phyloP scores from a whole-genome alignment of 1,284 basidiomycete species.

The Austroboletus olivaceoglutinosus region DNA sequence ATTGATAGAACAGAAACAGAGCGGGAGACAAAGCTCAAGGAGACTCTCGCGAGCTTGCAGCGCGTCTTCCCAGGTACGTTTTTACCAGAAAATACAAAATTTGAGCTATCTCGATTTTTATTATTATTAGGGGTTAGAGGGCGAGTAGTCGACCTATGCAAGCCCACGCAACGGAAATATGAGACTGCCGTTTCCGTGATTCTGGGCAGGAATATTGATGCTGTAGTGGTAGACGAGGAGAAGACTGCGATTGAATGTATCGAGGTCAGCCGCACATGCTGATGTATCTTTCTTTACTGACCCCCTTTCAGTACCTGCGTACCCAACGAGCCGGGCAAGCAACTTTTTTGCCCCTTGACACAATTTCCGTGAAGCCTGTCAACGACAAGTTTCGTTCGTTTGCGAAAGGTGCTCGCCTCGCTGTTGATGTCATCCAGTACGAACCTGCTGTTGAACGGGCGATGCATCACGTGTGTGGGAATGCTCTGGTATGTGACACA shows the following conservation, averaged over 20 bases:
- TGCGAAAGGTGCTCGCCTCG: constrained; percentile 87
- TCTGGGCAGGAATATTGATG: constrained; percentile 92
- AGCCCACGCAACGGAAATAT: constrained; percentile 91
- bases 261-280: constrained; percentile 52
- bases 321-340: constrained; percentile 93
- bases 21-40: constrained; percentile 80
- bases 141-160: constrained; percentile 89
- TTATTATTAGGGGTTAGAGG: constrained; percentile 90
- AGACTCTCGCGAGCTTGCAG: constrained; percentile 81
- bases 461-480: constrained; percentile 95
- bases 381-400: constrained; percentile 95
- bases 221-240: constrained; percentile 95
- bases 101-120: not conserved
- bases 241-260: constrained; percentile 98
- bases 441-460: constrained; percentile 87
- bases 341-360: constrained; percentile 97
- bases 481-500: constrained; percentile 91
- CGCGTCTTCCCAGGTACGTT: constrained; percentile 78
- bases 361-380: constrained; percentile 89
- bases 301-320: constrained; percentile 69
- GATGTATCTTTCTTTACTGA: constrained; percentile 2
- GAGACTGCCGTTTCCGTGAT: constrained; percentile 94
- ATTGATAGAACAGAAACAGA: constrained; percentile 86
- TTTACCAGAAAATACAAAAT: constrained; percentile 6
- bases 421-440: constrained; percentile 92